Evolutionary conservation across 495 filamentous ascomycete genomes (phyloP), one percentile per base, ranked within the genome.

Genomic region (Venustampulla echinocandica): DNA sequence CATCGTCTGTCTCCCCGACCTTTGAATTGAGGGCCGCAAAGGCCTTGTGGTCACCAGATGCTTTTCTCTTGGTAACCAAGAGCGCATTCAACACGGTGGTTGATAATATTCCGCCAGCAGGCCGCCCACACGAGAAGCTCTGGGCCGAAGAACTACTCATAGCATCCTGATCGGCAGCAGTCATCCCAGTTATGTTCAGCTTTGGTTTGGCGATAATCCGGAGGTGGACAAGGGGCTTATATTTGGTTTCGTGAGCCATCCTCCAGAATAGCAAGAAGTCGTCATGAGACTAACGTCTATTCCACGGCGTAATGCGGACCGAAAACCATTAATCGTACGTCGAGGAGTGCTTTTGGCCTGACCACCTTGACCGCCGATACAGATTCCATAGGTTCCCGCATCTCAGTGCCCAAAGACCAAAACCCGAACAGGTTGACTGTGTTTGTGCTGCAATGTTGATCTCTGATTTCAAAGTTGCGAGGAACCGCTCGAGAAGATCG

Each of bases 381-480:
- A 42, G 39, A 56, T 51, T n/a, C 53, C 58, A 38, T 27, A 39
- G 25, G 34, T 49, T 24, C 49, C 25, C 15, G 30, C 14, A 48
- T 59, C 49, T 38, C 58, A 56, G 42, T 61, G 58, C 28, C 58
- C 58, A 46, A 61, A 57, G 32, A 57, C 42, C 18, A 59, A 33
- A 17, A 61, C 38, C 37, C 59, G 37, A 1, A 61, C 56, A 22
- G 44, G 41, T 27, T 54, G 44, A 30, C 17, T 49, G 44, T 5
- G 35, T 46, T 49, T 20, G 38, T 36, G 45, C 46, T 23, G 58
- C 58, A 47, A 43, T 47, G 38, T 50, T 44, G 22, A 52, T 57
- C 33, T 59, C 53, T 11, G 22, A 32, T 42, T 44, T 49, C 10
- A 61, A 25, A 44, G 44, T 46, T 24, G 35, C 27, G 25, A 52